Percentiles rank a stretch among this genome's conserved stretches.
phyloP scores from a whole-genome alignment of 805 yeast genomes.

The Saitoella complicata region DNA sequence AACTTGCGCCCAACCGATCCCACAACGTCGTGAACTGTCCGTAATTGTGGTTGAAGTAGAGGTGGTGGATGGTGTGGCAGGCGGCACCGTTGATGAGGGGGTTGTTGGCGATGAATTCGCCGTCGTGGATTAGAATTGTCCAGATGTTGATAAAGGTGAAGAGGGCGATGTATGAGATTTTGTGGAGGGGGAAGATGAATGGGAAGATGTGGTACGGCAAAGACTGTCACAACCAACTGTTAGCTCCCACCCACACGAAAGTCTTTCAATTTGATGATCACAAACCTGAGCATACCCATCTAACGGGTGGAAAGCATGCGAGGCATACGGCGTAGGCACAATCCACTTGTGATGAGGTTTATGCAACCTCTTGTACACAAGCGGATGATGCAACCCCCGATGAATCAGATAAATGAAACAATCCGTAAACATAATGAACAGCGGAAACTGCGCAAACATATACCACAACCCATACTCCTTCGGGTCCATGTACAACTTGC shows the following conservation, averaged over 20 bases:
- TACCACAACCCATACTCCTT: slow-evolving; percentile 58
- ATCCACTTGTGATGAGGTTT: slow-evolving; percentile 99
- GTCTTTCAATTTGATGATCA: too few relatives aligned
- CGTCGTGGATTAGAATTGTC: slow-evolving; percentile 98
- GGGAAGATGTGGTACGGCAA: slow-evolving; percentile 90
- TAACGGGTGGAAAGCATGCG: slow-evolving; percentile 96
- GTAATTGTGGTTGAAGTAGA: slow-evolving; percentile 93
- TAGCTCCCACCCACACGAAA: too few relatives aligned
- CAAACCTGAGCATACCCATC: slow-evolving; percentile 49
- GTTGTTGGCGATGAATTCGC: slow-evolving; percentile 83
- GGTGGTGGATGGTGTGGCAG: slow-evolving; percentile 92
- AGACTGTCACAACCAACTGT: slow-evolving; percentile 42
- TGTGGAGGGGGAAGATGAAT: slow-evolving; percentile 81
- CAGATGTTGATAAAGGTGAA: slow-evolving; percentile 91
- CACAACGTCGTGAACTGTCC: slow-evolving; percentile 97
- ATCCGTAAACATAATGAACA: slow-evolving; percentile 84
- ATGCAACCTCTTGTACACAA: slow-evolving; percentile 70
- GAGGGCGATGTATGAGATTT: slow-evolving; percentile 62
- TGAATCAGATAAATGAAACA: slow-evolving; percentile 83
- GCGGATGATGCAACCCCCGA: slow-evolving; percentile 86
- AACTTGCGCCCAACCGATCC: slow-evolving; percentile 96
- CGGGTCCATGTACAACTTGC: slow-evolving; percentile 55
- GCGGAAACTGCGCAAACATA: slow-evolving; percentile 48
- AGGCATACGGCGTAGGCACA: slow-evolving; percentile 95
- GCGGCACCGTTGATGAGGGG: slow-evolving; percentile 96